phyloP scores from a whole-genome alignment of 805 yeast species.

The Metschnikowia corniflorae region DNA sequence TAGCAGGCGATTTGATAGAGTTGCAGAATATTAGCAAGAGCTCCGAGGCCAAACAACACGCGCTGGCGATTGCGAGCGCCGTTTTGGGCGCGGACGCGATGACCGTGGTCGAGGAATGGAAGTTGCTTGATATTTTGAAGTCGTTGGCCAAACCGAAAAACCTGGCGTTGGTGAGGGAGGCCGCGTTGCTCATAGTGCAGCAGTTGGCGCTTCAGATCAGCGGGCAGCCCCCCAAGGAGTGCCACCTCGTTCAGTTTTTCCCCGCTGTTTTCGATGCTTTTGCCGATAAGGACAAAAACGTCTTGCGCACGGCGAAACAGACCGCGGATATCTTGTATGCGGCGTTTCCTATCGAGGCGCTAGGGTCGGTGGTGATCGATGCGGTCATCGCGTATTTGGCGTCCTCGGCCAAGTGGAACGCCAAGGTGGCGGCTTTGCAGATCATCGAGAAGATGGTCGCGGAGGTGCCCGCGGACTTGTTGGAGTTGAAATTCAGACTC shows the following conservation, averaged over 20 bases:
- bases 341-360: conserved; percentile 71
- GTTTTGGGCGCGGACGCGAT: conserved; percentile 41
- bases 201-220: conserved; percentile 56
- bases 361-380: conserved; percentile 66
- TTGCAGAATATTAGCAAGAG: conserved; percentile 51
- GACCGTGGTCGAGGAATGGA: conserved; percentile 57
- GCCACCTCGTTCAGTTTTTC: conserved; percentile 63
- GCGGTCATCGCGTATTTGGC: conserved; percentile 59
- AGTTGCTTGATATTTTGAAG: conserved; percentile 56
- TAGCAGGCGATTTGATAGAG: conserved; percentile 46
- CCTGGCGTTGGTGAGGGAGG: conserved; percentile 71
- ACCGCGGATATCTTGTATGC: conserved; percentile 70
- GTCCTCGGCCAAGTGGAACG: conserved; percentile 91
- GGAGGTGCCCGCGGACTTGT: conserved; percentile 78
- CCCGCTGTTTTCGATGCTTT: conserved; percentile 63
- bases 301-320: conserved; percentile 80
- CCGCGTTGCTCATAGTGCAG: conserved; percentile 63
- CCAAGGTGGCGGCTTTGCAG: conserved; percentile 76
- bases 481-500: conserved; percentile 75
- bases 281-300: conserved; percentile 85
- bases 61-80: conserved; percentile 49
- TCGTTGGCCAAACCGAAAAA: conserved; percentile 73
- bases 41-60: conserved; percentile 53
- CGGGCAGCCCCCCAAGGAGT: conserved; percentile 70
- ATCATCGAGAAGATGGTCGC: conserved; percentile 69